Base-by-base conservation (phyloP, 139 green algal genomes). In the Chlamydomonas sp. region DNA sequence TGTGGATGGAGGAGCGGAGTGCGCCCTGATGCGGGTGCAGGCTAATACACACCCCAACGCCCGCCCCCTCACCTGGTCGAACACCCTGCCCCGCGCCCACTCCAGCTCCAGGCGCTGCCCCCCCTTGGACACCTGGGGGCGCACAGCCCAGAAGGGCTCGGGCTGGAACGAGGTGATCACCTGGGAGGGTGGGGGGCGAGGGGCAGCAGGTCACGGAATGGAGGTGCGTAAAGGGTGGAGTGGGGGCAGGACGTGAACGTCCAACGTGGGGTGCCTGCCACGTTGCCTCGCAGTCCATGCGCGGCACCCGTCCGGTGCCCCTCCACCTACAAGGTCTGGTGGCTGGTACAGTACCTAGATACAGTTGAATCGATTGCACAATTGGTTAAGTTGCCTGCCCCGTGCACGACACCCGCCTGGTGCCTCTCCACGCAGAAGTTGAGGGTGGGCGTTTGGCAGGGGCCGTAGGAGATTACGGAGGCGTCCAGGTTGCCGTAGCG, bases 401-500 rank as follows among this genome's bases (percentile, higher is more conserved):
- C 78, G 0, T 15, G 12, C 68, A n/a, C n/a, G 16, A 6, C 67
- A 68, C 87, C 82, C 57, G 72, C 82, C 83, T 97, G 94, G 83
- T 97, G 94, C 3, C 95, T 90, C 88, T 97, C 94, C 18, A 98
- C 96, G 77, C 92, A 96, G 86, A 98, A 98, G 74, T 92, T 93
- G n/a, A 98, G 93, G 0, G 96, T 98, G 63, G 96, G 96, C 1
- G 95, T 98, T 85, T 98, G 96, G 89, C 96, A 98, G 74, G 96
- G 96, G 57, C 96, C 96, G 83, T 98, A 99, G 78, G 83, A 94
- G 57, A 99, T 94, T 8, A 99, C 92, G 3, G 85, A 83, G 67
- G 93, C 91, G 85, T 99, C 96, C 75, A 99, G 92, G 86, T 98
- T 97, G 85, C 95, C 95, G 87, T 98, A 99, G 89, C 96, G 98